Evolutionary conservation across 2,329 filamentous ascomycete species (phyloP).

Genomic region (Fusarium brevicatenulatum): DNA sequence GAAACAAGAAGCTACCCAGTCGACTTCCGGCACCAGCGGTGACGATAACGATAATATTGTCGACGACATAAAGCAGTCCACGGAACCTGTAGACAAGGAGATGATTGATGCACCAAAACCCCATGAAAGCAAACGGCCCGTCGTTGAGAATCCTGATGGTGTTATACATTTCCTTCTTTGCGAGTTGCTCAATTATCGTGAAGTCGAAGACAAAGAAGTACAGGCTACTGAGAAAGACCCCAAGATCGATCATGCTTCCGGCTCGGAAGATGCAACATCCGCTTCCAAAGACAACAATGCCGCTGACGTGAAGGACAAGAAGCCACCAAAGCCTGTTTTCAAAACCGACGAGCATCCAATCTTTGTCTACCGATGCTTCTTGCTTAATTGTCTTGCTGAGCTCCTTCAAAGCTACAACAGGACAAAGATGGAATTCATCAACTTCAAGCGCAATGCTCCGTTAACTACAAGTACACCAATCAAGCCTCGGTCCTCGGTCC

Average conservation of each 20-base stretch:
- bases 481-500: constrained; percentile 89
- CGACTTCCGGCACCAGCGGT: constrained; percentile 23
- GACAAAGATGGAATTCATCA: constrained; percentile 98
- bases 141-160: constrained; percentile 92
- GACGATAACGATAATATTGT: constrained; percentile 25
- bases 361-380: constrained; percentile 95
- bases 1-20: constrained; percentile 50
- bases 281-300: constrained; percentile 46
- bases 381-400: constrained; percentile 91
- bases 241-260: constrained; percentile 49
- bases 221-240: constrained; percentile 55
- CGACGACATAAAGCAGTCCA: constrained; percentile 66
- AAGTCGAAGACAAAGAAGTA: constrained; percentile 86
- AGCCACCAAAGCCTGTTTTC: constrained; percentile 77
- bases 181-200: constrained; percentile 89
- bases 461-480: constrained; percentile 87
- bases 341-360: constrained; percentile 94
- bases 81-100: constrained; percentile 67
- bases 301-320: constrained; percentile 66
- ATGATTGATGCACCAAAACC: constrained; percentile 73
- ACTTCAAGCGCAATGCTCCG: constrained; percentile 93
- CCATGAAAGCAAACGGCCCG: constrained; percentile 79
- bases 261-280: constrained; percentile 37
- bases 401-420: constrained; percentile 91
- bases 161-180: constrained; percentile 95